Evolutionary conservation across 31 red algal genomes (phyloP), one percentile per base, ranked within the genome.

Genomic region (Asparagopsis taxiformis): DNA sequence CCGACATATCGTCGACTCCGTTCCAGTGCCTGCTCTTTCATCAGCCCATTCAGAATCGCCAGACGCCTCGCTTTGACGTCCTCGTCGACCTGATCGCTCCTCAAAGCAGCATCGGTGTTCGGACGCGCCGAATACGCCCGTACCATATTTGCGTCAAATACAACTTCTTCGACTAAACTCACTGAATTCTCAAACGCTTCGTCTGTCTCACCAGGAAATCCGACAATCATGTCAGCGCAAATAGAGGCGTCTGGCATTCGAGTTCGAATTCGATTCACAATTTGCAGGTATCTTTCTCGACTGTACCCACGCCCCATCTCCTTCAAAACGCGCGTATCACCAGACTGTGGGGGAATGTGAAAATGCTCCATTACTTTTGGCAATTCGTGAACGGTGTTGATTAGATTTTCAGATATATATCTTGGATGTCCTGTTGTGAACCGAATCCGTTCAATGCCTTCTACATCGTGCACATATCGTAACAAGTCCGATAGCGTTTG

Each of bases 381-480:
- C 20, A 87, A 71, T 38, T 87, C 82, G 2, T 73, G 74, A n/a
- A 85, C 79, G 3, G 68, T 75, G 24, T 67, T 41, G 56, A 97
- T 91, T 30, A 97, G 37, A 13, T 73, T 59, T 32, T 85, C 86
- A 8, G 93, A 78, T 31, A 79, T 79, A 52, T 97, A 87, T 19
- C 83, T 65, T 41, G 94, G 94, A 74, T 97, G 94, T 16, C 89
- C 72, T 23, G 77, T 93, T 23, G 89, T 97, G 31, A 92, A 88
- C 3, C 89, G 77, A 29, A 93, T 85, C 35, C 94, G 74, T 39
- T 85, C 77, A 46, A 90, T 80, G n/a, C 84, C 84, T 22, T 78
- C 83, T 10, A 80, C 83, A 68, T 86, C 88, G 54, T 69, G 62
- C 23, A 97, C 64, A 28, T 65, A 80, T 36, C 68, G 25, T 22